Evolutionary conservation across 768 basidiomycete genomes (phyloP), one percentile per base, ranked within the genome.

Genomic region (Boletus tylopilopsis): DNA sequence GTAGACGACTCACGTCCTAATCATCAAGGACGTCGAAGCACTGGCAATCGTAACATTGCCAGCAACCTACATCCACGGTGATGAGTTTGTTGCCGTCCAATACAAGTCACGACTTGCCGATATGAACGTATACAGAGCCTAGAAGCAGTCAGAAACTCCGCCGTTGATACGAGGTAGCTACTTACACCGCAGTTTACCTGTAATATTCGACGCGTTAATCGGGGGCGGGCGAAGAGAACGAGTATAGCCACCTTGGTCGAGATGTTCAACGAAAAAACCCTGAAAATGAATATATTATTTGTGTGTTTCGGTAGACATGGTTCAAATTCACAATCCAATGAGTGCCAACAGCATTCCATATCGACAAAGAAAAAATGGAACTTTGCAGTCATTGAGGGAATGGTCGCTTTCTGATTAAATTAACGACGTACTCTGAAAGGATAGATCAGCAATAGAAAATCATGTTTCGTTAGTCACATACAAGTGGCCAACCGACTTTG

Each of bases 311-410:
- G 16, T 24, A 25, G 3, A 67, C 13, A 2, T n/a, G 16, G 23
- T 37, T 40, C 10, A 30, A 7, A 35, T 60, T 68, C 60, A 84
- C 84, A 87, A 54, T 49, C 85, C 84, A 54, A 82, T 63, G 58
- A 86, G 73, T 4, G 84, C 76, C 49, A 79, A 71, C n/a, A 87
- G 59, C 73, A 87, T 80, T 64, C 81, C 84, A 63, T 87, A 87
- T 51, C 85, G 80, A 61, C 80, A 83, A 22, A 84, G 68, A 62
- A 88, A 85, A 62, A 84, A 84, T 52, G 84, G 81, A 22, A 79
- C 84, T 75, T 23, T 45, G 47, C 3, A 38, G 12, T 47, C 50
- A 43, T 40, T 53, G 15, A 67, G 48, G 8, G 12, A 5, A 22
- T 39, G 10, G 30, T 30, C 22, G 38, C 18, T 12, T 33, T 35